phyloP scores from a whole-genome alignment of 768 basidiomycete species.

The Dendrothele bispora region DNA sequence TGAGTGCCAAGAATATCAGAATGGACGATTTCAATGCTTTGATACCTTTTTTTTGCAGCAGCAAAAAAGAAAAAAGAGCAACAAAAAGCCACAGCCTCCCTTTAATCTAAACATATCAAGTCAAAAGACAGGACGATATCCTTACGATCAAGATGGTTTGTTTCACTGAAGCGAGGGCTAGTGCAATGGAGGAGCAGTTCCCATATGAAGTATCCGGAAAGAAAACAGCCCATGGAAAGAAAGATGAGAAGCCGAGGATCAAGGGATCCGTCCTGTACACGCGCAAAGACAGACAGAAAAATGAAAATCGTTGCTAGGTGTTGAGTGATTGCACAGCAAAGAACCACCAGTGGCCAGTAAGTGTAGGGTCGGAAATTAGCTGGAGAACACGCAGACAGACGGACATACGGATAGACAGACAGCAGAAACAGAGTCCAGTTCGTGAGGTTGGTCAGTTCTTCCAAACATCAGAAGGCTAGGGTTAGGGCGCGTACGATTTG shows the following conservation, averaged over 20 bases:
- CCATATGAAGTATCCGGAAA: constrained; percentile 64
- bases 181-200: constrained; percentile 45
- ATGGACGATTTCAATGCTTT: constrained; percentile 80
- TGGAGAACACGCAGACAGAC: constrained; percentile 25
- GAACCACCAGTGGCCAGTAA: constrained; percentile 69
- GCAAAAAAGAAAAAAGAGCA: too few relatives aligned
- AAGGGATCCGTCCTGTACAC: constrained; percentile 59
- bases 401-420: too few relatives aligned
- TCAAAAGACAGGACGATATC: constrained; percentile 2
- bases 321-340: constrained; percentile 78
- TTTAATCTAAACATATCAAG: constrained; percentile 9
- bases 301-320: constrained; percentile 80
- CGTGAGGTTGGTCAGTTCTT: too few relatives aligned
- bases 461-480: constrained; percentile 6
- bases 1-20: constrained; percentile 83
- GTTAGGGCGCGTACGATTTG: constrained; percentile 60
- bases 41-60: constrained; percentile 44
- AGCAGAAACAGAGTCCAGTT: too few relatives aligned
- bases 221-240: constrained; percentile 58
- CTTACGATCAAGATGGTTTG: constrained; percentile 1
- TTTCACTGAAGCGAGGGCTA: constrained; percentile 11
- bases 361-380: constrained; percentile 82
- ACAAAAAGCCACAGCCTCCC: too few relatives aligned
- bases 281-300: constrained; percentile 79
- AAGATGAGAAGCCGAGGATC: constrained; percentile 72